Base-by-base conservation (phyloP, 805 yeast genomes). In the Ogataea thermomethanolica region DNA sequence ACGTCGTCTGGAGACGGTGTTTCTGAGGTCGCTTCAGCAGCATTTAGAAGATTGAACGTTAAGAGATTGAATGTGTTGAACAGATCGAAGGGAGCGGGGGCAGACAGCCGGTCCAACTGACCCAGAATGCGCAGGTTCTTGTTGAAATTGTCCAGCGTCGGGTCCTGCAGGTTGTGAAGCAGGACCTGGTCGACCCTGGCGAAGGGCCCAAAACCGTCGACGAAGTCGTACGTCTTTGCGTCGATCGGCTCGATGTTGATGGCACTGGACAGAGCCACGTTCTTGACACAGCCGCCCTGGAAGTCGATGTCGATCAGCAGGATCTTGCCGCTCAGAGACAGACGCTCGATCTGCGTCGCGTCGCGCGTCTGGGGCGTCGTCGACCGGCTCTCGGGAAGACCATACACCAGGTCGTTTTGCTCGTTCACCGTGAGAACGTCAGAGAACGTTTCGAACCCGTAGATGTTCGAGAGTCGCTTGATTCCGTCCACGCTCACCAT, bases 221-320 rank as follows among this genome's bases (percentile, higher is more conserved):
- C 33, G 17, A 57, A 58, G 33, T 58, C 58, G 37, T 47, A 53
- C 1, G 43, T 51, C 23, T 46, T 44, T 3, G 45, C 51, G 20
- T 50, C 54, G 26, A 61, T 53, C 13, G 54, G 44, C 35, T 55
- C 56, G 4, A 59, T 45, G 20, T 44, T 51, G 29, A 61, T 50
- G 15, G 66, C 66, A 44, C 59, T 51, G 12, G 66, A 60, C 15
- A 63, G 33, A 2, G 62, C 55, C 7, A 62, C 66, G 26, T 48
- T 53, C 15, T 39, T 43, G 7, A 60, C 66, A 3, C 25, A 17
- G 4, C 43, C 50, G 11, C 44, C 45, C 20, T 53, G 51, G 47
- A 64, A 65, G 44, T 66, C 69, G 28, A 65, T 61, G 45, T 66
- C 71, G 13, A 66, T 60, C 13, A 66, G 44, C 13, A 65, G 39